A percentile compares a stretch with the other conserved stretches of the same genome.
Evolutionary conservation across 352 stramenopile genomes (phyloP).

Genomic region (Phytophthora foliorum): DNA sequence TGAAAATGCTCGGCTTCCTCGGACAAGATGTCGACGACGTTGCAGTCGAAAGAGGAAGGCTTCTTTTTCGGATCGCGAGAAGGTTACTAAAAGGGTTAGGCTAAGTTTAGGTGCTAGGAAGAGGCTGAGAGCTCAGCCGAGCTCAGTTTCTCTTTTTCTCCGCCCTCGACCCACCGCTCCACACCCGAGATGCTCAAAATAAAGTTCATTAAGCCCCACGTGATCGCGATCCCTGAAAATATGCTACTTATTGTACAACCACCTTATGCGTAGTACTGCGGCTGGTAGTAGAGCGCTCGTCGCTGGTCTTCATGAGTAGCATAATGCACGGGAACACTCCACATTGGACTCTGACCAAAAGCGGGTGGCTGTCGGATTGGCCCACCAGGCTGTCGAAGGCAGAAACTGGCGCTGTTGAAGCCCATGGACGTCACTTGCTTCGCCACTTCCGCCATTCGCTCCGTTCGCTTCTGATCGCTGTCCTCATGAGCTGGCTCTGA

Average conservation of each 20-base stretch:
- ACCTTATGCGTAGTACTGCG: slow-evolving; percentile 21
- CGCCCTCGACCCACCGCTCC: no score
- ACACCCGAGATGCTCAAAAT: no score
- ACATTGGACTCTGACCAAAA: slow-evolving; percentile 36
- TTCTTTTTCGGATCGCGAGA: slow-evolving; percentile 16
- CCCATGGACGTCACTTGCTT: slow-evolving; percentile 33
- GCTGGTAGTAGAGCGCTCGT: slow-evolving; percentile 16
- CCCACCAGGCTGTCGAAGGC: not conserved
- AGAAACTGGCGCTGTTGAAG: slow-evolving; percentile 31
- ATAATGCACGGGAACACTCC: slow-evolving; percentile 17
- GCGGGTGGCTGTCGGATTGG: slow-evolving; percentile 25
- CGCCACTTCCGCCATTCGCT: slow-evolving; percentile 12
- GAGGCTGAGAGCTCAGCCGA: not conserved
- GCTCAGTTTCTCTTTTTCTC: slow-evolving; percentile 4
- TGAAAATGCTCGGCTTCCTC: slow-evolving; percentile 9
- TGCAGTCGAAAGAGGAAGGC: not conserved
- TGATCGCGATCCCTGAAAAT: no score
- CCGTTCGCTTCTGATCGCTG: not conserved
- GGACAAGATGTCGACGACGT: slow-evolving; percentile 5
- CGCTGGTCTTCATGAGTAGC: slow-evolving; percentile 7
- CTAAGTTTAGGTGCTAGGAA: not conserved
- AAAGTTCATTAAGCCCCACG: no score
- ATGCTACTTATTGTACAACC: not conserved
- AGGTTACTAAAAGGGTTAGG: no score
- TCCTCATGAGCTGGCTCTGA: not conserved